Evolutionary conservation across 352 stramenopile genomes (phyloP).

Genomic region (Phytophthora meadii): DNA sequence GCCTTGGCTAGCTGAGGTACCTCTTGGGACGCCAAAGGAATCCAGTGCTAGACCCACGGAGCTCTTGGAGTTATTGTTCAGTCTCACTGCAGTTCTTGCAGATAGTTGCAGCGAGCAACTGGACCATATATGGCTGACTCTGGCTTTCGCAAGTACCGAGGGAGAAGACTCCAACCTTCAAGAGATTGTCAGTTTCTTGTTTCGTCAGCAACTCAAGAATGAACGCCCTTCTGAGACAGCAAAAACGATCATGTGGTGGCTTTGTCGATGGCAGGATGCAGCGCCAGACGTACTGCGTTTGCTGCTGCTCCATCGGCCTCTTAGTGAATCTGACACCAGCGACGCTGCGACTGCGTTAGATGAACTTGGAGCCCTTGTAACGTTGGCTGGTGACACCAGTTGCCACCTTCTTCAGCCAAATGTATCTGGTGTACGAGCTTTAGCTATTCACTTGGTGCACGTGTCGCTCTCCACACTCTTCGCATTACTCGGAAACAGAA

Average conservation of each 20-base stretch:
- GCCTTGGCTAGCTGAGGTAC: slow-evolving; percentile 63
- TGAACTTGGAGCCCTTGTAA: slow-evolving; percentile 34
- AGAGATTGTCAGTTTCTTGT: slow-evolving; percentile 46
- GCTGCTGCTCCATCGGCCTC: slow-evolving; percentile 17
- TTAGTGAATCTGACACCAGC: slow-evolving; percentile 2
- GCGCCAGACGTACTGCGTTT: slow-evolving; percentile 49
- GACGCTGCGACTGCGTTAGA: slow-evolving; percentile 17
- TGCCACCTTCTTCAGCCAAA: slow-evolving; percentile 29
- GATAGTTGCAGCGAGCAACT: slow-evolving; percentile 54
- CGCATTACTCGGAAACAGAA: slow-evolving; percentile 17
- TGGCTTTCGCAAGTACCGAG: slow-evolving; percentile 45
- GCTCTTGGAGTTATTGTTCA: slow-evolving; percentile 62
- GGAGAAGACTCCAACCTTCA: slow-evolving; percentile 13
- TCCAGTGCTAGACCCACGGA: slow-evolving; percentile 13
- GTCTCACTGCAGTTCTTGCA: slow-evolving; percentile 50
- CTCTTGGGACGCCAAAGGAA: slow-evolving; percentile 14
- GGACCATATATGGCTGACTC: slow-evolving; percentile 72
- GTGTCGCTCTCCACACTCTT: slow-evolving; percentile 33
- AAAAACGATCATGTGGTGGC: slow-evolving; percentile 69
- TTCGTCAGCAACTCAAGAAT: slow-evolving; percentile 45
- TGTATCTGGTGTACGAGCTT: slow-evolving; percentile 12
- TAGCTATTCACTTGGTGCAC: slow-evolving; percentile 39
- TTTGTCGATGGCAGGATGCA: slow-evolving; percentile 67
- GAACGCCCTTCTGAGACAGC: slow-evolving; percentile 46
- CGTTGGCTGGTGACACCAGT: slow-evolving; percentile 30